phyloP scores from a whole-genome alignment of 2,329 filamentous ascomycete genomes.

The Coniochaeta sp. region DNA sequence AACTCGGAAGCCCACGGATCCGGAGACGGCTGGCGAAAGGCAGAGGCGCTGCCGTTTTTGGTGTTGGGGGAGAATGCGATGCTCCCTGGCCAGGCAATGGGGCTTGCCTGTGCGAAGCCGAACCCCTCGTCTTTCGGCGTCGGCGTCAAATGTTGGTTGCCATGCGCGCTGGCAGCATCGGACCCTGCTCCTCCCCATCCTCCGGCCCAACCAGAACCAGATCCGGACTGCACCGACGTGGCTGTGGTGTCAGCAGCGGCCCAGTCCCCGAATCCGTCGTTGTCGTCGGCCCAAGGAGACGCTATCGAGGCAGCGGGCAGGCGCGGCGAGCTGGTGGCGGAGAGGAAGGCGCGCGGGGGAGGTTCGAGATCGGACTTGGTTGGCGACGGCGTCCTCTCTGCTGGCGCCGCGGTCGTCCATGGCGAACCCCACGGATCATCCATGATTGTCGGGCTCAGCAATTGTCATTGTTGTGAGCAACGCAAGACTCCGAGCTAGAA shows the following conservation, averaged over 20 bases:
- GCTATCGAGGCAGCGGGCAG: slow-evolving; percentile 17
- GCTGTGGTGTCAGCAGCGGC: slow-evolving; percentile 18
- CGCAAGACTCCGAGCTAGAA: neutral
- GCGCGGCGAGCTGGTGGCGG: slow-evolving; percentile 20
- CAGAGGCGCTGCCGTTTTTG: slow-evolving; percentile 16
- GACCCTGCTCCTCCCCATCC: slow-evolving; percentile 15
- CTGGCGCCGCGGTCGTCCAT: slow-evolving; percentile 37
- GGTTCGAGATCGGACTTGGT: slow-evolving; percentile 29
- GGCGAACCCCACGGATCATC: slow-evolving; percentile 59
- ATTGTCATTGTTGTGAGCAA: slow-evolving; percentile 12
- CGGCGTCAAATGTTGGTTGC: slow-evolving; percentile 18
- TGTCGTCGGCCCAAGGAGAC: slow-evolving; percentile 35
- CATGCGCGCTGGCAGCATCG: slow-evolving; percentile 7
- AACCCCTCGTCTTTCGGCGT: slow-evolving; percentile 23
- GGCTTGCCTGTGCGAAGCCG: slow-evolving; percentile 22
- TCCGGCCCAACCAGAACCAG: slow-evolving; percentile 21
- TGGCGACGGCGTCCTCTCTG: slow-evolving; percentile 20
- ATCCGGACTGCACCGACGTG: slow-evolving; percentile 9
- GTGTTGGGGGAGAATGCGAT: slow-evolving; percentile 26
- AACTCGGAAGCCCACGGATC: slow-evolving; percentile 34
- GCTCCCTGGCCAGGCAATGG: slow-evolving; percentile 31
- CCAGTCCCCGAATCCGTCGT: slow-evolving; percentile 32
- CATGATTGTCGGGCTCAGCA: slow-evolving; percentile 33
- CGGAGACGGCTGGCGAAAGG: slow-evolving; percentile 26
- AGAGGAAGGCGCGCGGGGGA: slow-evolving; percentile 33